These are phyloP conservation scores for Ustulina deusta DNA, from an alignment of 2,329 filamentous ascomycete genomes.

Conservation along the genomic window DNA sequence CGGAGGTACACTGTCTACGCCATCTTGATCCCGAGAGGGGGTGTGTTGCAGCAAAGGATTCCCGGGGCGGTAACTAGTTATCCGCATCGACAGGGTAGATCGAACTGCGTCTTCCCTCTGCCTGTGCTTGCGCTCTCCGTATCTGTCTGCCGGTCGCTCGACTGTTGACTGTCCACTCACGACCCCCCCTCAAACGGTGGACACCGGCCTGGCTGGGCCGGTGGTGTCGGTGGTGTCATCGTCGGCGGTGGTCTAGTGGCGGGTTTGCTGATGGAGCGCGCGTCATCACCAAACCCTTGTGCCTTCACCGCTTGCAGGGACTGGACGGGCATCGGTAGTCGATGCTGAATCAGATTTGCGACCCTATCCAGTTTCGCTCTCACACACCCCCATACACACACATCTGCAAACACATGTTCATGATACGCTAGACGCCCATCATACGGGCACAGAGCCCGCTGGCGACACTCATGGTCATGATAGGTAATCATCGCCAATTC, in stretches of 20 bases:
- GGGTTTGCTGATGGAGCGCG: conserved; percentile 24
- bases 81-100: conserved; percentile 24
- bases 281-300: conserved; percentile 21
- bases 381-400: not conserved
- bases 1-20: not conserved
- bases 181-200: not conserved
- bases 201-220: not conserved
- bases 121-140: conserved; percentile 6
- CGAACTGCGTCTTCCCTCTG: not conserved
- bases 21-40: conserved; percentile 23
- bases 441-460: not conserved
- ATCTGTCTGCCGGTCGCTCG: conserved; percentile 15
- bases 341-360: conserved; percentile 33
- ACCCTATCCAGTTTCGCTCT: conserved; percentile 26
- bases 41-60: conserved; percentile 35
- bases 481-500: too few species aligned
- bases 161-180: conserved; percentile 4
- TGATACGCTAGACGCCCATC: conserved; percentile 2
- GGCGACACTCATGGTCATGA: not conserved
- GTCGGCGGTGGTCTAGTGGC: conserved; percentile 12
- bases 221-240: conserved; percentile 15
- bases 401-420: conserved; percentile 6
- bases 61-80: conserved; percentile 35
- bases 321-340: conserved; percentile 5
- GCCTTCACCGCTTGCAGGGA: conserved; percentile 22